Conservation (phyloP, 306 rosid genomes). For the Vicia faba region DNA sequence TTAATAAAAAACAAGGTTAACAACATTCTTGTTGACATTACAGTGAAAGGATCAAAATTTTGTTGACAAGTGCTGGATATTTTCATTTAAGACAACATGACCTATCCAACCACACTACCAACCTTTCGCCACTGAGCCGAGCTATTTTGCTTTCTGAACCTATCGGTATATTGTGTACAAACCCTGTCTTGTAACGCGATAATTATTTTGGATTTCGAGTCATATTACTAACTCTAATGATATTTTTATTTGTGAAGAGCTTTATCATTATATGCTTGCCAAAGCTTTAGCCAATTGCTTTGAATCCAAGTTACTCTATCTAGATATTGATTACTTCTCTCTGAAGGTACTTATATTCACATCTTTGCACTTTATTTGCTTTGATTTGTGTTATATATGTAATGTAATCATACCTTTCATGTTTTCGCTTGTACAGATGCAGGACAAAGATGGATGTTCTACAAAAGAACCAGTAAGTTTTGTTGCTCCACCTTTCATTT, state of each 20-base stretch:
- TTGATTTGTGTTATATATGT: constrained; percentile 12
- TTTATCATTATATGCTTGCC: constrained; percentile 75
- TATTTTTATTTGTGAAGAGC: constrained; percentile 52
- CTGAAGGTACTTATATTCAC: constrained; percentile 54
- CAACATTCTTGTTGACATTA: constrained; percentile 12
- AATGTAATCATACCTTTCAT: constrained; percentile 31
- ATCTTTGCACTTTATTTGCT: constrained; percentile 25
- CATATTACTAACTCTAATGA: constrained; percentile 18
- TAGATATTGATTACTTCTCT: constrained; percentile 73
- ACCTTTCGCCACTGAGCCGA: constrained; percentile 76
- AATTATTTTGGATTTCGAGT: constrained; percentile 2
- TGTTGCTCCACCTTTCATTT: constrained; percentile 11
- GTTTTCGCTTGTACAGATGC: constrained; percentile 62
- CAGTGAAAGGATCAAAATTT: constrained; percentile 63
- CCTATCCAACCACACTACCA: constrained; percentile 70
- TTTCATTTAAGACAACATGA: constrained; percentile 69
- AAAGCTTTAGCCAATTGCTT: constrained; percentile 72
- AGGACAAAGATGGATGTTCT: constrained; percentile 68
- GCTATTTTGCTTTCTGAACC: constrained; percentile 89
- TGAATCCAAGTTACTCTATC: constrained; percentile 69
- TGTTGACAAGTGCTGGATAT: constrained; percentile 71
- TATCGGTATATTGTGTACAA: constrained; percentile 49
- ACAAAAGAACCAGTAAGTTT: constrained; percentile 68
- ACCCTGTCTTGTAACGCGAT: neutral
- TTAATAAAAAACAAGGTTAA: constrained; percentile 11